Evolutionary conservation across 2,329 filamentous ascomycete species (phyloP), one percentile per base, ranked within the genome.

Genomic region (Trematosphaeria pertusa): DNA sequence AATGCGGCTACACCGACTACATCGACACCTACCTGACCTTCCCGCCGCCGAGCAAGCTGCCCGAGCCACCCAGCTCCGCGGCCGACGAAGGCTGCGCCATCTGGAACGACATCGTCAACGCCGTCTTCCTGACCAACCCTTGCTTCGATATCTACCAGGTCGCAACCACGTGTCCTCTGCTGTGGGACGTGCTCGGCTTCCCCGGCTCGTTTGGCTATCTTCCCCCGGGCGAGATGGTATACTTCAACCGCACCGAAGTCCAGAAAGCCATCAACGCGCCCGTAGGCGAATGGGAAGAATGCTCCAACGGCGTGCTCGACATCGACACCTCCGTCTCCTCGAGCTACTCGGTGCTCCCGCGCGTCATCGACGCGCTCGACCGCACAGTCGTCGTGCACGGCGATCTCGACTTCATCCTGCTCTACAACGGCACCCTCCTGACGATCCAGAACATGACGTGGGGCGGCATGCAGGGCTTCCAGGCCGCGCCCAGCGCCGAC

Each of bases 361-460:
- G 82, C 28, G 84, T 93, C 26, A 89, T 93, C 53, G 88, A 93
- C 60, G 76, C 78, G 22, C 88, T 87, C 1, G 79, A 87, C 36
- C 86, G 64, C 52, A 88, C 89, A 7, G 79, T 94, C 56, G 84
- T 94, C 61, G 86, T 79, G 2, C 88, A 92, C 62, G 89, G 88
- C 9, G 74, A 81, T 37, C 78, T 87, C 9, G 89, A 91, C 71
- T 88, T 81, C 63, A 79, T 88, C 49, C 78, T 90, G 8, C 75
- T 87, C 18, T 76, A 79, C 60, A 87, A 88, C 65, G 88, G 88
- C 12, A 87, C 87, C 0, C 76, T 93, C 1, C 75, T 90, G 5
- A 80, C 81, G 1, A 85, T 92, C 48, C 88, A 93, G 65, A 91
- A 91, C 74, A 89, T 92, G 85, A 91, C 87, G 0, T 93, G 85